phyloP scores from a whole-genome alignment of 495 filamentous ascomycete genomes.

The Tuber umbilicatum region DNA sequence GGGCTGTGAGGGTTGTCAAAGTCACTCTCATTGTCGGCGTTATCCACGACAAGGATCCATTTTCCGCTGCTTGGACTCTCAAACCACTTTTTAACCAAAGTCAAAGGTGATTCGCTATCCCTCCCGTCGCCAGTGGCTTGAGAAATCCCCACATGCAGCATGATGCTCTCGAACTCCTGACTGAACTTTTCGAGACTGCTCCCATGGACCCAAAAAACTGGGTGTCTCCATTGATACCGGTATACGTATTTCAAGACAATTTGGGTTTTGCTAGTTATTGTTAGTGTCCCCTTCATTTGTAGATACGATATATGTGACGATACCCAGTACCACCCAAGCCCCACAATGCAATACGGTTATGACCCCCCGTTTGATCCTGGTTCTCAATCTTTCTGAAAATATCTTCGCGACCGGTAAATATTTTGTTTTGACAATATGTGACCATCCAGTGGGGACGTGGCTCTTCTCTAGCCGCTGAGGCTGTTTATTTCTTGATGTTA shows the following conservation, averaged over 20 bases:
- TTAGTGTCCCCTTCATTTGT: slow-evolving; percentile 3
- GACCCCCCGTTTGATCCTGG: slow-evolving; percentile 15
- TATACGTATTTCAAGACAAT: slow-evolving; percentile 49
- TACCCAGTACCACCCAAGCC: slow-evolving; percentile 52
- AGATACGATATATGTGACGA: slow-evolving; percentile 12
- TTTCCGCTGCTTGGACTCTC: slow-evolving; percentile 18
- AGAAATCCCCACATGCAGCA: slow-evolving; percentile 40
- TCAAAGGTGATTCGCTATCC: not conserved
- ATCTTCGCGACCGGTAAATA: slow-evolving; percentile 46
- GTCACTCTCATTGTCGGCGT: slow-evolving; percentile 41
- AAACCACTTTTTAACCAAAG: slow-evolving; percentile 14
- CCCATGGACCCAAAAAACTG: slow-evolving; percentile 46
- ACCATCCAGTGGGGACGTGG: slow-evolving; percentile 9
- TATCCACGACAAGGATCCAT: slow-evolving; percentile 44
- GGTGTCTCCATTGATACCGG: not conserved
- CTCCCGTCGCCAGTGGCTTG: slow-evolving; percentile 33
- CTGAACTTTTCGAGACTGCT: slow-evolving; percentile 40
- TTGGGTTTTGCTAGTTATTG: slow-evolving; percentile 46
- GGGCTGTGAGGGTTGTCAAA: slow-evolving; percentile 11
- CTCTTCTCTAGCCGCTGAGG: not conserved
- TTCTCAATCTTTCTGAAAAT: slow-evolving; percentile 39
- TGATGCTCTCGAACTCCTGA: slow-evolving; percentile 44
- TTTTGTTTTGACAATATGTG: slow-evolving; percentile 42
- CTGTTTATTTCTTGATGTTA: not conserved
- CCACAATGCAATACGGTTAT: slow-evolving; percentile 41